Conservation (phyloP, 1,284 basidiomycete genomes). For the Tetrapyrgos nigripes region DNA sequence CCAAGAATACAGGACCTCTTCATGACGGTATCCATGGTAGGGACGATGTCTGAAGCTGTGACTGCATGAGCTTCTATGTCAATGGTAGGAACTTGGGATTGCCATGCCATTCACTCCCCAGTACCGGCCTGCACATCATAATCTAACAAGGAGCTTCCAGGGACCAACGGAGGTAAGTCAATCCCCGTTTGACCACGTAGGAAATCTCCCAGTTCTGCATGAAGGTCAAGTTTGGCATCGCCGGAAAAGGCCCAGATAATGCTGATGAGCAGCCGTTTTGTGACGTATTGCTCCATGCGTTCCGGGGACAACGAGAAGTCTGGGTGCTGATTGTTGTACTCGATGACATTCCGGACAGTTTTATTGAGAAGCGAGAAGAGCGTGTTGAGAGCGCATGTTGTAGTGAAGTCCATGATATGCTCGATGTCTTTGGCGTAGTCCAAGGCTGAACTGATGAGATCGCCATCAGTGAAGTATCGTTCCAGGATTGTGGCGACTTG, state of each 20-base stretch:
- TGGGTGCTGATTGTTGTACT: constrained; percentile 94
- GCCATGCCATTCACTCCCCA: constrained; percentile 94
- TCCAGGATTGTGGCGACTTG: constrained; percentile 82
- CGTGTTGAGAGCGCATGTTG: constrained; percentile 90
- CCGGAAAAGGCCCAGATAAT: constrained; percentile 99
- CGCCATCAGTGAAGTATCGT: constrained; percentile 84
- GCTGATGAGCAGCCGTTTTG: constrained; percentile 89
- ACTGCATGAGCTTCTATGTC: constrained; percentile 98
- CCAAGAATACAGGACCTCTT: constrained; percentile 99
- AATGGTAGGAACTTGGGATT: constrained; percentile 89
- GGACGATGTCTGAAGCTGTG: constrained; percentile 95
- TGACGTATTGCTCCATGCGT: constrained; percentile 89
- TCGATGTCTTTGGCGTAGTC: constrained; percentile 83
- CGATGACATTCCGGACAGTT: constrained; percentile 90
- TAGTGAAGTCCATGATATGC: constrained; percentile 99
- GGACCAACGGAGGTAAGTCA: constrained; percentile 80
- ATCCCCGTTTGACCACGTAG: constrained; percentile 87
- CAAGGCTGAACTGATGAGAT: constrained; percentile 83
- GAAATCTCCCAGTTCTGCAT: constrained; percentile 92
- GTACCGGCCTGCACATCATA: constrained; percentile 90
- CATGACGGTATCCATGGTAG: constrained; percentile 98
- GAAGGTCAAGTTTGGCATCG: constrained; percentile 89
- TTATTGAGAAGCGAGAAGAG: constrained; percentile 98
- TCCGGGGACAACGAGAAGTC: constrained; percentile 93
- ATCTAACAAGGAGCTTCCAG: constrained; percentile 91